phyloP scores from a whole-genome alignment of 306 rosid genomes.

The Vigna radiata region DNA sequence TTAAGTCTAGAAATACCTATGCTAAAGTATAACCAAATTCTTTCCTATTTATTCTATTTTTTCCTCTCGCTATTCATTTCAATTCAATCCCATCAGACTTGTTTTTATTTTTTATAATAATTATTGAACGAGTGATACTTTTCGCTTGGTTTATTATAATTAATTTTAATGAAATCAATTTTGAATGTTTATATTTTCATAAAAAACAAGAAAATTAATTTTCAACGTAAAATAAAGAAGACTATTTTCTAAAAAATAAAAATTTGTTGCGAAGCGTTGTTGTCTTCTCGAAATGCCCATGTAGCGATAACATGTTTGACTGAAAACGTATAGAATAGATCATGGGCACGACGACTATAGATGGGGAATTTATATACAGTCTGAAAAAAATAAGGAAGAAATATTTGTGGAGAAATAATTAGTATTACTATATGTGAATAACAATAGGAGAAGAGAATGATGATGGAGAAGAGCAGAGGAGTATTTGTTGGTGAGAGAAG shows the following conservation, averaged over 20 bases:
- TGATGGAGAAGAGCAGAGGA: not conserved
- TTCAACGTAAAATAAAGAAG: not conserved
- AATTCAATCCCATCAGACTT: not conserved
- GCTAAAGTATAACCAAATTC: too few relatives aligned
- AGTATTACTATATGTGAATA: not conserved
- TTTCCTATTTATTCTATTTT: too few relatives aligned
- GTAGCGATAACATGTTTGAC: slow-evolving; percentile 9
- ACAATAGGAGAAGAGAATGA: not conserved
- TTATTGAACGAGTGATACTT: not conserved
- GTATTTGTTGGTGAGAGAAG: not conserved
- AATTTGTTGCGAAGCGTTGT: not conserved
- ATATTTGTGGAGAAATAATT: not conserved
- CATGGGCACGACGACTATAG: not conserved
- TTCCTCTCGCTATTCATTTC: not conserved
- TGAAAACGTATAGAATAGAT: not conserved
- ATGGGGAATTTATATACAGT: not conserved
- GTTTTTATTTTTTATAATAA: not conserved
- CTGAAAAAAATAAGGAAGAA: not conserved
- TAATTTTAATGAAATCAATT: not conserved
- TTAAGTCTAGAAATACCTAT: too few relatives aligned
- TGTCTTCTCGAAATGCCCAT: not conserved
- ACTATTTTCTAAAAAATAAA: not conserved
- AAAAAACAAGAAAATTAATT: not conserved
- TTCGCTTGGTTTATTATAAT: not conserved
- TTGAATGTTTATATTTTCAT: not conserved